A percentile compares a stretch with the other conserved stretches of the same genome.
Conservation (phyloP, 768 basidiomycete species). For the Termitomyces sp. region DNA sequence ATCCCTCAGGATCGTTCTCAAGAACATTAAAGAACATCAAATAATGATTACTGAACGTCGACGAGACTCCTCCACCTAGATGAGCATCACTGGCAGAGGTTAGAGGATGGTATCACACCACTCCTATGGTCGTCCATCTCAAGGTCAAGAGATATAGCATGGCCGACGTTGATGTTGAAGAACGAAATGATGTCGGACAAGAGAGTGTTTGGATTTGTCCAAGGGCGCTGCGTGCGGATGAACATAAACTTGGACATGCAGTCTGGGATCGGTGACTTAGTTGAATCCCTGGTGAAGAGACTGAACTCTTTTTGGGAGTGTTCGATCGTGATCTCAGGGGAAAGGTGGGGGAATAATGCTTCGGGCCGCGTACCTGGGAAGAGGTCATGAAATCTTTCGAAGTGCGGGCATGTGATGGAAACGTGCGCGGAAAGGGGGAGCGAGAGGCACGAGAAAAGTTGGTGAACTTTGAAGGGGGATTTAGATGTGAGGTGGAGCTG, state of each 20-base stretch:
- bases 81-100: not conserved
- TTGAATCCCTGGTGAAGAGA: slow-evolving; percentile 29
- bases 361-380: not conserved
- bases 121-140: not conserved
- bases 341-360: not conserved
- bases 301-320: slow-evolving; percentile 36
- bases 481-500: not conserved
- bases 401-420: not conserved
- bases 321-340: not conserved
- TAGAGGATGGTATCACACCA: not conserved
- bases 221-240: not conserved
- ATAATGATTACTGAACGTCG: not conserved
- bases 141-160: not conserved
- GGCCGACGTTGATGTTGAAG: not conserved
- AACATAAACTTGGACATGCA: not conserved
- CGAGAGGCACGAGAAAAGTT: not conserved
- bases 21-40: not conserved
- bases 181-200: not conserved
- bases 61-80: not conserved
- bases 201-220: not conserved
- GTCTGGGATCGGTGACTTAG: no score
- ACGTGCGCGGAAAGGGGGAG: not conserved
- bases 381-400: not conserved
- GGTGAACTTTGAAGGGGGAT: not conserved
- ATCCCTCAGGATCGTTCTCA: not conserved